phyloP scores from a whole-genome alignment of 73 alveolate genomes.

The Breviolum minutum region DNA sequence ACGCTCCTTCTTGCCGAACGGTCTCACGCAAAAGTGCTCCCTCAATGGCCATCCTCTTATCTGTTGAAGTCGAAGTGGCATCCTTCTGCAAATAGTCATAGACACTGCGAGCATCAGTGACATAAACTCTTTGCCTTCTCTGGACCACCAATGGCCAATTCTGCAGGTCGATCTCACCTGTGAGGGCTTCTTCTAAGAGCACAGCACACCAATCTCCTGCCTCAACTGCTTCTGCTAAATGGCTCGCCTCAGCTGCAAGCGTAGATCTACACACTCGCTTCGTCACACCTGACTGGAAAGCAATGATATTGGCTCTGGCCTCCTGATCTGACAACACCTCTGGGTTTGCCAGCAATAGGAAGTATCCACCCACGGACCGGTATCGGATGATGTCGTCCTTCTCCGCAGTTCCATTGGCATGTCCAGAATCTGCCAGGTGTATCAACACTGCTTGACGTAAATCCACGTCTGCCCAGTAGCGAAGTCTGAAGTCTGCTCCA shows the following conservation, averaged over 20 bases:
- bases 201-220: not conserved
- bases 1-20: not conserved
- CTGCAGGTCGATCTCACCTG: not conserved
- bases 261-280: not conserved
- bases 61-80: not conserved
- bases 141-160: not conserved
- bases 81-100: not conserved
- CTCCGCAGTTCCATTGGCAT: slow-evolving; percentile 9
- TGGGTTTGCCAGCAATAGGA: not conserved
- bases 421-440: not conserved
- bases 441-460: not conserved
- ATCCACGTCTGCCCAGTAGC: not conserved
- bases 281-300: not conserved
- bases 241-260: not conserved
- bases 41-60: no score
- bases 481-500: not conserved
- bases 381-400: not conserved
- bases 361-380: not conserved
- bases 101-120: not conserved
- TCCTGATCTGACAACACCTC: not conserved
- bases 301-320: not conserved
- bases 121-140: not conserved
- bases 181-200: not conserved
- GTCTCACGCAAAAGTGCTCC: not conserved
- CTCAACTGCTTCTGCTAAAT: no score